Evolutionary conservation across 169 alveolate species (phyloP).

Genomic region (Plasmodium chabaudi): DNA sequence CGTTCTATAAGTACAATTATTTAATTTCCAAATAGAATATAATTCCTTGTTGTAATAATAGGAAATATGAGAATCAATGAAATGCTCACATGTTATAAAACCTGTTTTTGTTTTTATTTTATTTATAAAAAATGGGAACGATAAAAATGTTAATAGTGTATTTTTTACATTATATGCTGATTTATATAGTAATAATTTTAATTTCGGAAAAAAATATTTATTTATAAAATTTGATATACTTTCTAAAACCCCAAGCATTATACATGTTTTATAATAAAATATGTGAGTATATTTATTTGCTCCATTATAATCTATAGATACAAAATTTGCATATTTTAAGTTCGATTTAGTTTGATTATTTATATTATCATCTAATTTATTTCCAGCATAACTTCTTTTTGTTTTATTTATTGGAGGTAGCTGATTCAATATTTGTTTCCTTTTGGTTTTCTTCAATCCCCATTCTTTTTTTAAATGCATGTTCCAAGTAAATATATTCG

Average conservation of each 20-base stretch:
- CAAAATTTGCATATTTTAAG: neutral
- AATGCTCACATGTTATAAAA: slow-evolving; percentile 45
- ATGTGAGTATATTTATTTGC: slow-evolving; percentile 1
- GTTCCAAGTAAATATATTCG: slow-evolving; percentile 49
- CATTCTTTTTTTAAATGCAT: neutral
- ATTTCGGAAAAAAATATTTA: slow-evolving; percentile 9
- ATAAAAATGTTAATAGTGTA: slow-evolving; percentile 51
- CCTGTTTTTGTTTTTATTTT: slow-evolving; percentile 11
- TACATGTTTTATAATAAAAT: slow-evolving; percentile 38
- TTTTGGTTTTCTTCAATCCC: neutral
- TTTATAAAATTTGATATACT: slow-evolving; percentile 24
- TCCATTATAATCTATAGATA: neutral
- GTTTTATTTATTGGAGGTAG: too few species aligned
- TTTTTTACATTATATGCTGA: slow-evolving; percentile 52
- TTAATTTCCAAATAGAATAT: slow-evolving; percentile 39
- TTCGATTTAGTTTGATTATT: neutral
- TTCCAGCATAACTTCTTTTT: too few species aligned
- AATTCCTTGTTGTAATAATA: slow-evolving; percentile 15
- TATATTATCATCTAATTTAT: too few species aligned
- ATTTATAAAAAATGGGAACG: slow-evolving; percentile 56
- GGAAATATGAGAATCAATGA: slow-evolving; percentile 58
- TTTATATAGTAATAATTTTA: slow-evolving; percentile 30
- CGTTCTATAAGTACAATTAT: slow-evolving; percentile 46
- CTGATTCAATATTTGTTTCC: neutral
- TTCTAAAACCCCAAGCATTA: slow-evolving; percentile 18